Evolutionary conservation across 352 stramenopile genomes (phyloP), one percentile per base, ranked within the genome.

Genomic region (Phytophthora multivora): DNA sequence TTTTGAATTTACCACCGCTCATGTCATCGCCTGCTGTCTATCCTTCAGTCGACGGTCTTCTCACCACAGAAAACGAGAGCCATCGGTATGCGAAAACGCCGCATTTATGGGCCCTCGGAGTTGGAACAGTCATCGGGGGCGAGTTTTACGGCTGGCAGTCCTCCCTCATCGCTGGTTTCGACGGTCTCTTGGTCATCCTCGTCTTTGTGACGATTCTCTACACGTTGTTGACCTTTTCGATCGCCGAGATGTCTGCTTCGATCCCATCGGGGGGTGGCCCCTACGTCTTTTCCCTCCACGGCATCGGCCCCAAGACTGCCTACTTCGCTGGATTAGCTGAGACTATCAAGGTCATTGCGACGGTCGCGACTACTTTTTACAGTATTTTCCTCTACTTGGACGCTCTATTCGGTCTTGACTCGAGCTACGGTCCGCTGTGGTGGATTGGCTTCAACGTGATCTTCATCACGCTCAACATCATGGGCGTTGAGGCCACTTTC

Each of bases 141-240:
- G 73, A 90, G 38, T 90, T 88, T 50, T 90, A 85, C 59, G 81
- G 81, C 45, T 90, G 81, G 81, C 81, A 90, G 58, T 69, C 79
- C 2, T 73, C 73, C 4, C 63, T 90, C 12, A 73, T 80, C 38
- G 74, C 80, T 2, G 80, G 80, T 15, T 90, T 87, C 67, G 62
- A 83, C 36, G 80, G 80, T 36, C 55, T 88, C 7, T 69, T 88
- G 26, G 46, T 91, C 51, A 80, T 88, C 41, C 58, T 91, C 43
- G 51, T 63, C 30, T 71, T 88, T 59, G 78, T 88, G 36, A 89
- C 82, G 11, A 58, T 86, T 38, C 70, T 89, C n/a, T 91, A 89
- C 66, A 71, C 80, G 48, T 45, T 89, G 47, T 69, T 91, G 13
- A 75, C 79, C 8, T 91, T 91, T 66, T 89, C 82, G 3, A 88